Conservation (phyloP, 1,139 yeast genomes). For the Sugiyamaella paludigena region DNA sequence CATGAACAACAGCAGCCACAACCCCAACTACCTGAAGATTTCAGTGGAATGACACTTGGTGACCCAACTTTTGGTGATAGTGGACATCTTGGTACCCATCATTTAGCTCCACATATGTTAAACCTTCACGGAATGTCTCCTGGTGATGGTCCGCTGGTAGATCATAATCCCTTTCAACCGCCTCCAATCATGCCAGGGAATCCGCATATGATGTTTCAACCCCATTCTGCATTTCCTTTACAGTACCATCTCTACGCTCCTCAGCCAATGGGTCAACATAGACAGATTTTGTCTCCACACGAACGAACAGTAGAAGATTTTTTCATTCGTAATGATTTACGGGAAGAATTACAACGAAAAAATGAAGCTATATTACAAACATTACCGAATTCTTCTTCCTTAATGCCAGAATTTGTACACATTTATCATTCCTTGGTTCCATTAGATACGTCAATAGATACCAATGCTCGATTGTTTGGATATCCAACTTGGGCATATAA, state of each 20-base stretch:
- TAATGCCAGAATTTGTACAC: constrained; percentile 71
- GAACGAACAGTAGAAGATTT: constrained; percentile 67
- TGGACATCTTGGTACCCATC: background rate
- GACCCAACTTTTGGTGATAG: background rate
- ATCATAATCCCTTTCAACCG: constrained; percentile 4
- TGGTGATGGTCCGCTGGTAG: background rate
- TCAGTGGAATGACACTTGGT: constrained; percentile 12
- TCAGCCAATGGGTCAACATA: constrained; percentile 67
- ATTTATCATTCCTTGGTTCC: constrained; percentile 86
- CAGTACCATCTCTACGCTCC: constrained; percentile 93
- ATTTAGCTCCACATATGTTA: too few species aligned
- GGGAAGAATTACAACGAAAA: constrained; percentile 68
- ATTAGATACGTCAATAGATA: constrained; percentile 61
- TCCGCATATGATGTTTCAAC: constrained; percentile 25
- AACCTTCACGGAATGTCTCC: constrained; percentile 1
- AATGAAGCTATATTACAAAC: constrained; percentile 81
- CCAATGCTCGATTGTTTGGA: constrained; percentile 55
- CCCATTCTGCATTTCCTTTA: constrained; percentile 50
- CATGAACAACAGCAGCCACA: constrained; percentile 12
- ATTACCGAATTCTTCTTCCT: constrained; percentile 50
- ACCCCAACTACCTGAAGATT: constrained; percentile 14
- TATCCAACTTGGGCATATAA: constrained; percentile 67
- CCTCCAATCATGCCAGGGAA: constrained; percentile 6
- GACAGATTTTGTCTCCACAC: constrained; percentile 50
- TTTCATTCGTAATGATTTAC: constrained; percentile 68